Percentiles rank a stretch among this genome's conserved stretches.
phyloP scores from a whole-genome alignment of 768 basidiomycete genomes.

The Trametes cinnabarina region DNA sequence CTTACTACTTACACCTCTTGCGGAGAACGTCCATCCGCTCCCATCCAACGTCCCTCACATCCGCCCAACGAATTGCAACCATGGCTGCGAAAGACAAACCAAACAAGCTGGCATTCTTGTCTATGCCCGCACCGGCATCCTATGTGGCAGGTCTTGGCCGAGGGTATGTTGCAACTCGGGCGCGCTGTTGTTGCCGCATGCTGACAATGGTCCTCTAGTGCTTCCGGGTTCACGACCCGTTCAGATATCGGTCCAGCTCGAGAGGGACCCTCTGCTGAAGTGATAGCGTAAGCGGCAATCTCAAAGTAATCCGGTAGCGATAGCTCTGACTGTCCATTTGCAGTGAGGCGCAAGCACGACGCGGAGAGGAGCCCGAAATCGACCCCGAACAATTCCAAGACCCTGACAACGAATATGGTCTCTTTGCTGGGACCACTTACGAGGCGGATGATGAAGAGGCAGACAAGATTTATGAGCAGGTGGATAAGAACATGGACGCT shows the following conservation, averaged over 20 bases:
- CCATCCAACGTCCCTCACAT: not conserved
- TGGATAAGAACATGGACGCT: slow-evolving; percentile 88
- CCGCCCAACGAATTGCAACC: not conserved
- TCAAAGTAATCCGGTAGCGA: not conserved
- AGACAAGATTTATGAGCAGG: slow-evolving; percentile 90
- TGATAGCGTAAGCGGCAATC: slow-evolving; percentile 61
- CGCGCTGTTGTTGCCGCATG: not conserved
- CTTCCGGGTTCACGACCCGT: slow-evolving; percentile 95
- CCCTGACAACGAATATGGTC: slow-evolving; percentile 94
- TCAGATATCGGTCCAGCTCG: slow-evolving; percentile 98
- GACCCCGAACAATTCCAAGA: slow-evolving; percentile 94
- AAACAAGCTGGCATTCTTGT: slow-evolving; percentile 84
- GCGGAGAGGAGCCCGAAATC: slow-evolving; percentile 85
- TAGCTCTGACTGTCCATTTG: slow-evolving; percentile 11
- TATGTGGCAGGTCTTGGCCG: slow-evolving; percentile 99
- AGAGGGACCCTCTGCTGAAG: slow-evolving; percentile 91
- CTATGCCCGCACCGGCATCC: slow-evolving; percentile 92
- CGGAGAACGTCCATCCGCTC: not conserved
- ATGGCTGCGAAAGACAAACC: slow-evolving; percentile 54
- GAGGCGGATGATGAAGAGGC: slow-evolving; percentile 98
- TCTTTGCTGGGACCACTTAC: slow-evolving; percentile 94
- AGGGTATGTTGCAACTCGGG: slow-evolving; percentile 55
- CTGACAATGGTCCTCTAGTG: slow-evolving; percentile 45
- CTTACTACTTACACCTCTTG: slow-evolving; percentile 1
- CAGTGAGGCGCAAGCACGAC: slow-evolving; percentile 81